Evolutionary conservation across 805 yeast species (phyloP), one percentile per base, ranked within the genome.

Genomic region (Ogataea methanolica): DNA sequence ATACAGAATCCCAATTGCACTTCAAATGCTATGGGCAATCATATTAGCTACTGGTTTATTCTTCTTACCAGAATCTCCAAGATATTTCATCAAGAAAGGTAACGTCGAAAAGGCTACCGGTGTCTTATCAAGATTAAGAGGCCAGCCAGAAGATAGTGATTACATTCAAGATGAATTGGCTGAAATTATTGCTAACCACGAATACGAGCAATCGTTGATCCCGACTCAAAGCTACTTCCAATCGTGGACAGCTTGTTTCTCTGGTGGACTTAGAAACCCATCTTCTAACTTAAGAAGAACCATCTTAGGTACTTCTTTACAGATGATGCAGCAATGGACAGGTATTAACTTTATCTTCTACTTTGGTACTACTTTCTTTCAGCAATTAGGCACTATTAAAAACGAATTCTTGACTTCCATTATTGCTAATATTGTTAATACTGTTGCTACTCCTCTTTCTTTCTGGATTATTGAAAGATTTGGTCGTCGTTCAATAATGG

Each of bases 341-440:
- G 94, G 92, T 70, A 75, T 83, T 56, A 84, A 85, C 70, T 85
- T 83, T 60, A 76, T 85, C 52, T 82, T 85, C 71, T 85, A 85
- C 74, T 85, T 79, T 60, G 85, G 87, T 64, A 82, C 86, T 23
- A 75, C 82, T 29, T 81, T 83, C 67, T 83, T 85, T 70, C 73
- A 71, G 60, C 69, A 73, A 55, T 65, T 71, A 47, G 79, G 85
- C 60, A 67, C 70, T 55, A 62, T 70, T 52, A 46, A 60, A 6
- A 75, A 78, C 63, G 76, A 67, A 55, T 79, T 77, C 63, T 57
- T 78, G 46, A 75, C 75, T 67, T 74, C 80, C 14, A 71, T 79
- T 52, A 66, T 76, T 45, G 76, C 82, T 26, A 78, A 79, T 49
- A 62, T 75, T 39, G 83, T 79, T 31, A 79, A 79, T 57, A 77